These are phyloP conservation scores for Saccharomycopsis phalli DNA, from an alignment of 1,139 yeast species.

Conservation along the genomic window DNA sequence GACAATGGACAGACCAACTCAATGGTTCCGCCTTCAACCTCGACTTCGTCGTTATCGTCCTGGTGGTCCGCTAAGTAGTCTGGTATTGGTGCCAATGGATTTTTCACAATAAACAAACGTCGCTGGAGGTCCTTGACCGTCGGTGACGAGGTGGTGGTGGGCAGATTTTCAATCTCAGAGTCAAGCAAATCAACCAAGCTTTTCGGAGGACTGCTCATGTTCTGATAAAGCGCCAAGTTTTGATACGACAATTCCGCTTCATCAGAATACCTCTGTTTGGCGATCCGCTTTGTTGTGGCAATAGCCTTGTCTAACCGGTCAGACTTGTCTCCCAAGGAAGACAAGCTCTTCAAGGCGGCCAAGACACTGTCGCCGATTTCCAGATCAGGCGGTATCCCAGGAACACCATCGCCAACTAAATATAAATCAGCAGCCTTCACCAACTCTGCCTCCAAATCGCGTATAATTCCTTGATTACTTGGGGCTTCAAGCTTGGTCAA, in stretches of 20 bases:
- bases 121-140: slow-evolving; percentile 22
- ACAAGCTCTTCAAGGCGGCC: background rate
- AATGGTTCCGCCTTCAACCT: slow-evolving; percentile 58
- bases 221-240: slow-evolving; percentile 24
- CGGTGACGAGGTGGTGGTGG: slow-evolving; percentile 20
- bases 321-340: background rate
- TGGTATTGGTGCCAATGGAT: slow-evolving; percentile 30
- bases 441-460: slow-evolving; percentile 9
- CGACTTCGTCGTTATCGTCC: slow-evolving; percentile 39
- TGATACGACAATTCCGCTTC: slow-evolving; percentile 26
- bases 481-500: too few relatives aligned
- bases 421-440: slow-evolving; percentile 8
- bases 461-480: background rate
- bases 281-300: slow-evolving; percentile 10
- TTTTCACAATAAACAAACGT: slow-evolving; percentile 22
- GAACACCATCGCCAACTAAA: background rate
- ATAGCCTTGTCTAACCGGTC: slow-evolving; percentile 3
- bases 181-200: slow-evolving; percentile 22
- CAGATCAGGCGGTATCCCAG: background rate
- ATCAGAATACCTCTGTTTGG: slow-evolving; percentile 8
- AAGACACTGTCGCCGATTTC: background rate
- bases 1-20: slow-evolving; percentile 62
- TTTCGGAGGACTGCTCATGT: slow-evolving; percentile 18
- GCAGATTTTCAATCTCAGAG: slow-evolving; percentile 23
- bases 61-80: slow-evolving; percentile 20